Evolutionary conservation across 1,139 yeast species (phyloP).

Genomic region (Lodderomyces parapsilosis): DNA sequence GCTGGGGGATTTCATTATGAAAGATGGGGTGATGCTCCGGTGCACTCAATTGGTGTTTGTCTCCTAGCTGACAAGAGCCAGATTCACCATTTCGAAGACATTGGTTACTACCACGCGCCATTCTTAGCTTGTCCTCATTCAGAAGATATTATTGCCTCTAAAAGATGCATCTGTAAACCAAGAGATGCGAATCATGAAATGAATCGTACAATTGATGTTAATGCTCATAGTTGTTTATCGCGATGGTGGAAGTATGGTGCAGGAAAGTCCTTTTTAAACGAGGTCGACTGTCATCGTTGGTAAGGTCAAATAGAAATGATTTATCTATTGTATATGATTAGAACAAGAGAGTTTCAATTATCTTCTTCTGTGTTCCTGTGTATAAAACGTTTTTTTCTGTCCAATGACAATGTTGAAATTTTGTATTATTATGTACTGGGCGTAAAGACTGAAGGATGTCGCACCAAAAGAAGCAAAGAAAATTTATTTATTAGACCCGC

Average conservation of each 20-base stretch:
- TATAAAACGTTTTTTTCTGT: neutral
- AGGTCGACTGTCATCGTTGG: constrained; percentile 21
- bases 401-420: constrained; percentile 4
- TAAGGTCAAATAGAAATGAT: too few relatives aligned
- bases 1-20: constrained; percentile 88
- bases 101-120: constrained; percentile 86
- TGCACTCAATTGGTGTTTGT: constrained; percentile 76
- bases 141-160: constrained; percentile 45
- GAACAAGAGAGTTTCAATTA: too few relatives aligned
- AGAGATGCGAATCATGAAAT: constrained; percentile 34
- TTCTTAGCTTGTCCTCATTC: constrained; percentile 78
- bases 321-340: too few relatives aligned
- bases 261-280: constrained; percentile 50
- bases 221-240: constrained; percentile 69
- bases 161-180: constrained; percentile 68
- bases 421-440: constrained; percentile 2
- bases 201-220: constrained; percentile 50
- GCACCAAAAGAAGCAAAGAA: neutral
- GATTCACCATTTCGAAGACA: constrained; percentile 86
- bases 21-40: constrained; percentile 99
- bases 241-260: constrained; percentile 83
- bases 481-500: neutral
- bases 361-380: neutral
- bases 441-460: too few relatives aligned
- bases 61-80: constrained; percentile 65